A percentile compares a stretch with the other conserved stretches of the same genome.
Evolutionary conservation across 2,329 filamentous ascomycete genomes (phyloP).

Genomic region (Fusarium coffeatum): DNA sequence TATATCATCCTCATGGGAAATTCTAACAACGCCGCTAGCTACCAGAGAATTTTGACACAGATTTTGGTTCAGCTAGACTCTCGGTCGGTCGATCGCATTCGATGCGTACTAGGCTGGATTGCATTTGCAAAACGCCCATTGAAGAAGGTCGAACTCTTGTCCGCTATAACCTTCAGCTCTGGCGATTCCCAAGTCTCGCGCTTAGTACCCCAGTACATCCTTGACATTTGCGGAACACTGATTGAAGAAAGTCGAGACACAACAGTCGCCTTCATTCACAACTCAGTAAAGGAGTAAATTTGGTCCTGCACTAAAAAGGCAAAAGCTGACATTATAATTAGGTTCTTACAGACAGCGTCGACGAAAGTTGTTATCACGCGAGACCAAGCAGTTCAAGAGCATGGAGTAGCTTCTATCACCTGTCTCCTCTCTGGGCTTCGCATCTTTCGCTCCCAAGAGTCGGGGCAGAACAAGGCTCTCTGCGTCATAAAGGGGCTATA

Average conservation of each 20-base stretch:
- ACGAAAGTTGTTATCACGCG: background rate
- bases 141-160: slow-evolving; percentile 10
- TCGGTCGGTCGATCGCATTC: slow-evolving; percentile 14
- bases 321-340: background rate
- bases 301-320: accelerated
- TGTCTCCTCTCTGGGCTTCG: slow-evolving; percentile 24
- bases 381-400: slow-evolving; percentile 3
- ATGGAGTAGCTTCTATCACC: background rate
- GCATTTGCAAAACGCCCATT: slow-evolving; percentile 26
- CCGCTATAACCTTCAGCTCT: slow-evolving; percentile 19
- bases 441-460: background rate
- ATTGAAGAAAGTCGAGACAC: slow-evolving; percentile 20
- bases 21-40: background rate
- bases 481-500: slow-evolving; percentile 19
- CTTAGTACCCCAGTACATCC: slow-evolving; percentile 9
- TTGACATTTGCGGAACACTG: background rate
- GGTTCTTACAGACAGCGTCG: slow-evolving; percentile 16
- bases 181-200: background rate
- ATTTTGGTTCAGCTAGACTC: slow-evolving; percentile 12
- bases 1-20: accelerated
- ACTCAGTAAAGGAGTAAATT: slow-evolving; percentile 32
- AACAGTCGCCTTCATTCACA: slow-evolving; percentile 27
- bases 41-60: slow-evolving; percentile 18
- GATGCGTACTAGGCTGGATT: slow-evolving; percentile 19
- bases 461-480: background rate